phyloP scores from a whole-genome alignment of 768 basidiomycete genomes.

The Leccinum sublutescens region DNA sequence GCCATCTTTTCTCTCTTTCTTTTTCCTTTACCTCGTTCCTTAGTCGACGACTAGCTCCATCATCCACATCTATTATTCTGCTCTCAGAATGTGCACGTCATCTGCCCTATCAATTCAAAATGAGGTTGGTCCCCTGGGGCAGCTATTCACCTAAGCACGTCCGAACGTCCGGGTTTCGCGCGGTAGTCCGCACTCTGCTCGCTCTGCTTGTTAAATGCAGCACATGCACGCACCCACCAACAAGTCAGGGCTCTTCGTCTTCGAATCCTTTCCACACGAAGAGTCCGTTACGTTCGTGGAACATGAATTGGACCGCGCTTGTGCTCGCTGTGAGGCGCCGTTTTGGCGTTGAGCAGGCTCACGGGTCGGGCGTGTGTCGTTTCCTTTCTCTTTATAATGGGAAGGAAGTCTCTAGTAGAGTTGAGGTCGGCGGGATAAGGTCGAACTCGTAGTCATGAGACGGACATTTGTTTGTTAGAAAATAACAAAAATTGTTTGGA shows the following conservation, averaged over 20 bases:
- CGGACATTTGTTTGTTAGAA: conserved; percentile 54
- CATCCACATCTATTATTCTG: neutral
- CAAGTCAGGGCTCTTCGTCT: conserved; percentile 64
- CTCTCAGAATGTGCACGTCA: neutral
- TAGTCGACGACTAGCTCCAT: neutral
- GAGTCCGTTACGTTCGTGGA: conserved; percentile 77
- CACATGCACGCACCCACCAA: too few relatives aligned
- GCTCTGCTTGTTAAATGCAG: too few relatives aligned
- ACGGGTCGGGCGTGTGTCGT: conserved; percentile 40
- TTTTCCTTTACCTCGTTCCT: neutral
- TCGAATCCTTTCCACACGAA: conserved; percentile 34
- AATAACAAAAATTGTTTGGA: conserved; percentile 6
- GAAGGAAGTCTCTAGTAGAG: conserved; percentile 50
- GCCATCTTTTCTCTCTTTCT: neutral
- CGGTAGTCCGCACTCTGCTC: too few relatives aligned
- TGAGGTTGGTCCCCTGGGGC: too few relatives aligned
- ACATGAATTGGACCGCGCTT: conserved; percentile 42
- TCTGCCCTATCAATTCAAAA: neutral
- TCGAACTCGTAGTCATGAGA: conserved; percentile 66
- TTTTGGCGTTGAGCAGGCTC: conserved; percentile 52
- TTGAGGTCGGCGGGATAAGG: conserved; percentile 44
- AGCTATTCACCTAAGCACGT: neutral
- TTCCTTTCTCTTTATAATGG: conserved; percentile 23
- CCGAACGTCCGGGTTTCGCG: neutral
- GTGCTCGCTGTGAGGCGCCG: conserved; percentile 49